Base-by-base conservation (phyloP, 768 basidiomycete species). In the Leccinum incarnatum region DNA sequence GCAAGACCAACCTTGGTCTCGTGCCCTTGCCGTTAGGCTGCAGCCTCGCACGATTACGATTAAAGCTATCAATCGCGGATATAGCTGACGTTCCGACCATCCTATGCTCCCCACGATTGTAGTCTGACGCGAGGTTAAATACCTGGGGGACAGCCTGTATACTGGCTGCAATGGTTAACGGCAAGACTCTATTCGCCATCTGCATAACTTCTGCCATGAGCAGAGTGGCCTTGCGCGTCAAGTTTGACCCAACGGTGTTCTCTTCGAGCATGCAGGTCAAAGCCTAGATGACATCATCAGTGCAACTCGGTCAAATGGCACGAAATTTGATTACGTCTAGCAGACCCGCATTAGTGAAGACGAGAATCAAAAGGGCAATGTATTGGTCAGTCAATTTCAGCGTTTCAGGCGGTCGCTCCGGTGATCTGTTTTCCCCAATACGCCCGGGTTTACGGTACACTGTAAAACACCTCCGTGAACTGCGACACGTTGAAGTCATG, bases 311-410 rank as follows among this genome's bases (percentile, higher is more conserved):
- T 47, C 30, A 17, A 30, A 53, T 1, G 9, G 36, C 25, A 14
- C 25, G 27, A 32, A 47, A 56, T 48, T 51, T 60, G 73, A 83
- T 61, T 60, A 95, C 96, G 72, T 98, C 94, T 48, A 94, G 75
- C 1, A 99, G 76, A 21, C 96, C 97, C 14, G 93, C 89, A 64
- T 93, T 89, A 4, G 88, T 84, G 58, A 98, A 85, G 2, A 97
- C 84, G 17, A 91, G 78, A 8, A 98, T 79, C 5, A 98, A 77
- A 14, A 99, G 77, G 0, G 91, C 90, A 53, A 95, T 83, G 69
- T 94, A 98, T 67, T 98, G 97, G 66, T 98, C 95, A 2, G 94
- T 89, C 25, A 98, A 73, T 67, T 90, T 95, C 47, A 94, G 77
- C 5, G 83, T 81, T 60, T 81, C 81, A 34, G 78, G 75, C 3